Base-by-base conservation (phyloP, 1,284 basidiomycete genomes). In the Rhodotorula sp. region DNA sequence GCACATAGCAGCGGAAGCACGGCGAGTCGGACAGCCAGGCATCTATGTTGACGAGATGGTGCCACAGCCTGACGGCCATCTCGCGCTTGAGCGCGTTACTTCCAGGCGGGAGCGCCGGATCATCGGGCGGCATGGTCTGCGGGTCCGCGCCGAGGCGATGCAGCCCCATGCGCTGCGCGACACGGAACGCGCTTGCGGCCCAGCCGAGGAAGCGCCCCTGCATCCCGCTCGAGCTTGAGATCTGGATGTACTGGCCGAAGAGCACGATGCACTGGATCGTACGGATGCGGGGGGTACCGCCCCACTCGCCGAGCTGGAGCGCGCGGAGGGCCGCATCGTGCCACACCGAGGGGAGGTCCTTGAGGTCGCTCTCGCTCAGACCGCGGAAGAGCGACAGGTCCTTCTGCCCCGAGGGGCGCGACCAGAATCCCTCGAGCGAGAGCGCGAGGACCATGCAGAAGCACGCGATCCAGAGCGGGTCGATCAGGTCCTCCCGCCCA, bases 371-470 rank as follows among this genome's bases (percentile, higher is more conserved):
- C 57, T 73, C 74, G 37, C 65, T 48, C 55, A 77, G 59, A 3
- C 76, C 76, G 7, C 66, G 68, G 41, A 78, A 78, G 9, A 73
- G 58, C 13, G 58, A 55, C 15, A 74, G 64, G 55, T 77, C 67
- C 44, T 70, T 71, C 36, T 37, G 60, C n/a, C 69, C 72, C 34
- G 61, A 36, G 21, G 73, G 68, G 8, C 73, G 70, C 10, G 64
- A 62, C 66, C 72, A 76, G 58, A 73, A 76, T 6, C 73, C 76
- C 29, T 75, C 75, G 62, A 78, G 72, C 39, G 75, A 75, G 54
- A 78, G 73, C 12, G 77, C 73, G 54, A 78, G 69, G 36, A 69
- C 74, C 75, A 77, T 77, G 55, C 72, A 77, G 55, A 75, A 71
- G 22, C 65, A 56, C 5, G 71, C 76, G 61, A 76, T 66, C 76